Percentiles rank a stretch among this genome's conserved stretches.
These are phyloP conservation scores for Kondoa malvinella DNA, from an alignment of 768 basidiomycete species.

Conservation along the genomic window DNA sequence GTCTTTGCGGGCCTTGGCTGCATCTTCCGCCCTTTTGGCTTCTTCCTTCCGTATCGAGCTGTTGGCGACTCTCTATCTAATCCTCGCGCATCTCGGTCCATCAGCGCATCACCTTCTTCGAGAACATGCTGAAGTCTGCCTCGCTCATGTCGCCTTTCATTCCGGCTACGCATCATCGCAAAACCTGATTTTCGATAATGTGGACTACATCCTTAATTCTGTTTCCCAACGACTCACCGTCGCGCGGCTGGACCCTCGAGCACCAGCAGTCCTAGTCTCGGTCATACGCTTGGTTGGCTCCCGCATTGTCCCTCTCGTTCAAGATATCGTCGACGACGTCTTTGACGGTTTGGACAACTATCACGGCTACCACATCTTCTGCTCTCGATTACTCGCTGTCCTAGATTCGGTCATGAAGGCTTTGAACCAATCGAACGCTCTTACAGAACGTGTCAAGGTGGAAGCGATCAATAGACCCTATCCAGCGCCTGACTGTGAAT, in stretches of 20 bases:
- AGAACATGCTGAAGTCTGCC: constrained; percentile 54
- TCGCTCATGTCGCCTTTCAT: constrained; percentile 52
- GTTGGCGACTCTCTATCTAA: constrained; percentile 62
- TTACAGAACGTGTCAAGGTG: constrained; percentile 23
- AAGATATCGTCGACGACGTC: constrained; percentile 90
- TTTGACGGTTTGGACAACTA: constrained; percentile 92
- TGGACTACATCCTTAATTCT: constrained; percentile 86
- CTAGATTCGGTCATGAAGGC: constrained; percentile 67
- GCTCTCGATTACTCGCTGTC: constrained; percentile 74
- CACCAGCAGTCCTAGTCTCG: constrained; percentile 69
- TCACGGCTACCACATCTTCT: constrained; percentile 74
- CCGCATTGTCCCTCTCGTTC: constrained; percentile 71
- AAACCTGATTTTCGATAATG: constrained; percentile 79
- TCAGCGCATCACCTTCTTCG: constrained; percentile 45
- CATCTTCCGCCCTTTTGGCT: constrained; percentile 54
- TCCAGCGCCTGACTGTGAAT: constrained; percentile 30
- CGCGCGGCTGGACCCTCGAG: constrained; percentile 61
- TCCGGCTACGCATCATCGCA: constrained; percentile 76
- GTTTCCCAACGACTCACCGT: constrained; percentile 66
- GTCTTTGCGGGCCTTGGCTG: constrained; percentile 56
- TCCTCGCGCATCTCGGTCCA: constrained; percentile 72
- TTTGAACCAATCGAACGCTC: constrained; percentile 15
- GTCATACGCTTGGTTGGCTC: constrained; percentile 73
- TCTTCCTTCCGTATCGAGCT: constrained; percentile 55
- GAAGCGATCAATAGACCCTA: constrained; percentile 46